Evolutionary conservation across 2,329 filamentous ascomycete species (phyloP).

Genomic region (Aspergillus brasiliensis): DNA sequence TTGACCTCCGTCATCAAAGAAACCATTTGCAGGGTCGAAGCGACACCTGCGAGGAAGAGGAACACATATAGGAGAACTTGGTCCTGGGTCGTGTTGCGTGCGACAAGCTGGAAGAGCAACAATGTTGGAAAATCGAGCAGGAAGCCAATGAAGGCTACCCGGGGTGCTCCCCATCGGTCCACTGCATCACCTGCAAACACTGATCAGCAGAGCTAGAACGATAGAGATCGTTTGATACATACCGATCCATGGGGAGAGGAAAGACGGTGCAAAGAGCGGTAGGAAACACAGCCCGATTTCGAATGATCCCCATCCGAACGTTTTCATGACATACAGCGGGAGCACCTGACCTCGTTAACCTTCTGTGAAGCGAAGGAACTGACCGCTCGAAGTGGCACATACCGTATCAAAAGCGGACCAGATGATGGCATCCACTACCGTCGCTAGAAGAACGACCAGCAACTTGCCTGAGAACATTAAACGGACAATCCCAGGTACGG

Average conservation of each 20-base stretch:
- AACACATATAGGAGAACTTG: constrained; percentile 67
- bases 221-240: constrained; percentile 28
- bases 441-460: constrained; percentile 47
- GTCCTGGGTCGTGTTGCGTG: constrained; percentile 57
- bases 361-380: neutral
- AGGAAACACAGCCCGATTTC: constrained; percentile 62
- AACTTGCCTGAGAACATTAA: constrained; percentile 48
- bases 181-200: constrained; percentile 27
- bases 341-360: constrained; percentile 43
- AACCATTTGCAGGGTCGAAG: constrained; percentile 60
- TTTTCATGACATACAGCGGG: constrained; percentile 57
- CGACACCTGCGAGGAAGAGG: constrained; percentile 61
- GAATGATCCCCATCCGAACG: constrained; percentile 59
- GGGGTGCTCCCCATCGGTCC: constrained; percentile 64
- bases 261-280: constrained; percentile 61
- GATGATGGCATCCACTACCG: constrained; percentile 52
- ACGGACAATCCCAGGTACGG: constrained; percentile 24
- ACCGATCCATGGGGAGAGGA: constrained; percentile 62
- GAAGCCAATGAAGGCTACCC: constrained; percentile 59
- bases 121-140: constrained; percentile 60
- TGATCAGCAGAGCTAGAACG: neutral
- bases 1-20: constrained; percentile 72
- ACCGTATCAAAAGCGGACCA: constrained; percentile 58
- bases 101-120: constrained; percentile 66
- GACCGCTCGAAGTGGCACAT: neutral